These are phyloP conservation scores for Prosopis cineraria DNA, from an alignment of 306 rosid species.

Conservation along the genomic window DNA sequence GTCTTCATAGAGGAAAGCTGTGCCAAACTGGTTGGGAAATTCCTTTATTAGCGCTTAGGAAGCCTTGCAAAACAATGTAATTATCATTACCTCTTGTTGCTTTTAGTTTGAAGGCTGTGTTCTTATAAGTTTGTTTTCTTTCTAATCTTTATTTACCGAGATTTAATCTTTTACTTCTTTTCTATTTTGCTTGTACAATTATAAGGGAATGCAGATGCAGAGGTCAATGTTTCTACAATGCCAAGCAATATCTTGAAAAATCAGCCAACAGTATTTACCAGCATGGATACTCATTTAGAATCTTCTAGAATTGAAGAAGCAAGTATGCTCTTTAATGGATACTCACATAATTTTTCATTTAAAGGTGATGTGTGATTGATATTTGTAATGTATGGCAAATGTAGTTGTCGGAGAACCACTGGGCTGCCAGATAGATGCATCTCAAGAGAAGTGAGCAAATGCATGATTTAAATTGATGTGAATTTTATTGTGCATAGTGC, in stretches of 20 bases:
- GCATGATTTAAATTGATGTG: background rate
- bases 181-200: constrained; percentile 15
- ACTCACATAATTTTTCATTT: constrained; percentile 25
- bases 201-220: constrained; percentile 48
- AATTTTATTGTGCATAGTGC: constrained; percentile 26
- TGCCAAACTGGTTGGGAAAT: constrained; percentile 7
- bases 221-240: constrained; percentile 36
- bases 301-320: constrained; percentile 50
- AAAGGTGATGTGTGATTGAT: constrained; percentile 26
- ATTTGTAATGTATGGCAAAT: constrained; percentile 33
- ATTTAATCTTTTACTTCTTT: constrained; percentile 7
- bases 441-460: constrained; percentile 70
- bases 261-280: constrained; percentile 42
- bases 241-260: constrained; percentile 37
- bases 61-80: constrained; percentile 24
- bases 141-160: constrained; percentile 23
- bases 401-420: constrained; percentile 50
- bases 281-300: constrained; percentile 37
- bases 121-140: constrained; percentile 28
- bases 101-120: constrained; percentile 28
- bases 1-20: constrained; percentile 13
- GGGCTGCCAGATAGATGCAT: constrained; percentile 47
- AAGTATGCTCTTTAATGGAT: constrained; percentile 56
- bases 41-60: constrained; percentile 12
- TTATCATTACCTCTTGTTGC: constrained; percentile 26